Evolutionary conservation across 1,284 basidiomycete species (phyloP), one percentile per base, ranked within the genome.

Genomic region (Mrakiaceae sp.): DNA sequence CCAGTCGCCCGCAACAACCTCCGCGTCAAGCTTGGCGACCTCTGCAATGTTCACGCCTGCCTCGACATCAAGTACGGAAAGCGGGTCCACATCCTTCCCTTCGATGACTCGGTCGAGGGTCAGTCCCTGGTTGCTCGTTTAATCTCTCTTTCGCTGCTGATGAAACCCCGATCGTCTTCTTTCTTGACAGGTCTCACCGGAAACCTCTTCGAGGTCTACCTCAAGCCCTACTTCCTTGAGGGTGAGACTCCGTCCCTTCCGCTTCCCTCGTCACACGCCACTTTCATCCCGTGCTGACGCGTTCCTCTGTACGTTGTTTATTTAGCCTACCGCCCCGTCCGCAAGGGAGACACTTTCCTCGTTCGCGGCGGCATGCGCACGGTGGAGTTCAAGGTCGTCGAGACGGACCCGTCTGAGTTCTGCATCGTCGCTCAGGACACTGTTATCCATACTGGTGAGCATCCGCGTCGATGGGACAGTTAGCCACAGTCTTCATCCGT

Each of bases 51-150:
- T 1, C 93, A 98, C 74, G 86, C 92, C 70, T 97, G 94, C 76
- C 84, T 89, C 70, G 95, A 98, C 74, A 98, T 98, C 82, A 98
- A 98, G 78, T 99, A 99, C 76, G 96, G 96, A 71, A 98, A 98
- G 78, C 87, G 95, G 65, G 86, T 99, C 55, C 96, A 98, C 76
- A 84, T 98, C 64, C 81, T 99, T 40, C 96, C 96, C 10, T 98
- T 99, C 74, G 94, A 98, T 73, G 96, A 99, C 80, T 98, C 95
- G 9, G 82, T 98, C 69, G 96, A 98, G 79, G 96, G 90, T 76
- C 48, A 60, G 72, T 66, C 1, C 40, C 50, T 55, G 27, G 2
- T 27, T 27, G 27, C 27, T 27, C 27, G 27, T 2, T 27, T 27
- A 27, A 27, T 27, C 10, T 64, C 61, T n/a, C 7, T 57, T 12